Evolutionary conservation across 2,329 filamentous ascomycete genomes (phyloP).

Genomic region (Ophiostoma novo-ulmi): DNA sequence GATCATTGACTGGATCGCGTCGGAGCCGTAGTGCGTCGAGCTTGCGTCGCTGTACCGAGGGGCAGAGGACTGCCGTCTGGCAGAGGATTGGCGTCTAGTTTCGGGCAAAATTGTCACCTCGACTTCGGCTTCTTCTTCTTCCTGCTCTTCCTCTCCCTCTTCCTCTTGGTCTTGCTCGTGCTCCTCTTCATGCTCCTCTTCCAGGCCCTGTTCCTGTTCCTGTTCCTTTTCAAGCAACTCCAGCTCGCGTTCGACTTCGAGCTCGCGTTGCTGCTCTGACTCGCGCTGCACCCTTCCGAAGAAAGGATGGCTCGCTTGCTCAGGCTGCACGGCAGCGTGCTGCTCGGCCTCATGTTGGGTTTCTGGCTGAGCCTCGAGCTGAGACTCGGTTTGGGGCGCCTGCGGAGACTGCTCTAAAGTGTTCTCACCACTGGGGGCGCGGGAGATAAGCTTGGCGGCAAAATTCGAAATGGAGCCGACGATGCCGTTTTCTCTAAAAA

Average conservation of each 20-base stretch:
- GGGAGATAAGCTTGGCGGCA: constrained; percentile 24
- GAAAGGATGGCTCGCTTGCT: neutral
- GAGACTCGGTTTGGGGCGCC: neutral
- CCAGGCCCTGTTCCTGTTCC: constrained; percentile 1
- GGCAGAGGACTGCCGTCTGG: neutral
- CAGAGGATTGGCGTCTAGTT: neutral
- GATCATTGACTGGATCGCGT: constrained; percentile 23
- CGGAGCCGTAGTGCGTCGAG: constrained; percentile 24
- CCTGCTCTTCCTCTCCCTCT: neutral
- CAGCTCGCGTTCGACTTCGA: constrained; percentile 14
- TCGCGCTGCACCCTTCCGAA: neutral
- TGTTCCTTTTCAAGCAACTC: constrained; percentile 16
- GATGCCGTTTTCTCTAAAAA: constrained; percentile 25
- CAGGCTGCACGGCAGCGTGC: neutral
- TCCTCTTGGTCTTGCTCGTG: neutral
- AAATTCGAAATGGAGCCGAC: constrained; percentile 24
- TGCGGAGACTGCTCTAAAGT: neutral
- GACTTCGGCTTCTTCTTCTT: neutral
- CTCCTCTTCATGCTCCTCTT: neutral
- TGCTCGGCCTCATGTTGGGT: neutral
- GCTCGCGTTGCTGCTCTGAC: neutral
- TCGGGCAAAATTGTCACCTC: neutral
- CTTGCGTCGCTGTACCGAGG: constrained; percentile 19
- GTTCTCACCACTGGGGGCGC: neutral
- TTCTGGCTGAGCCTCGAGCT: neutral